Evolutionary conservation across 2,329 filamentous ascomycete genomes (phyloP).

Genomic region (Coniella vitis): DNA sequence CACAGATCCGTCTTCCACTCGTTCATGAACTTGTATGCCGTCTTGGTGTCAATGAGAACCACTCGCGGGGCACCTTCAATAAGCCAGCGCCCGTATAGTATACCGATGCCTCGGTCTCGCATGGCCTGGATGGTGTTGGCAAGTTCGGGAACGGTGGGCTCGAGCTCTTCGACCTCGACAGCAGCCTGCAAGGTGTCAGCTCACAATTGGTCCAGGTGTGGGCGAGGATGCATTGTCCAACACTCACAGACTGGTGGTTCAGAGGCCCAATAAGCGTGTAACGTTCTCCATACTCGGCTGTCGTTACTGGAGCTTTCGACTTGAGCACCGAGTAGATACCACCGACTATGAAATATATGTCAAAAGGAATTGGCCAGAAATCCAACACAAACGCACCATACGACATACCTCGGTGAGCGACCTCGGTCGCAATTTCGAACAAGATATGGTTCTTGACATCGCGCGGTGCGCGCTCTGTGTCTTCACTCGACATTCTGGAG

Average conservation of each 20-base stretch:
- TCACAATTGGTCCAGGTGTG: constrained; percentile 3
- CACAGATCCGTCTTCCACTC: constrained; percentile 98
- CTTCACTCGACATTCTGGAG: constrained; percentile 38
- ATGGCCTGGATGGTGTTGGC: constrained; percentile 82
- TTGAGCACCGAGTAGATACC: constrained; percentile 99
- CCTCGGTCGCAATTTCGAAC: constrained; percentile 95
- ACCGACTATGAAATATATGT: constrained; percentile 55
- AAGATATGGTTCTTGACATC: constrained; percentile 94
- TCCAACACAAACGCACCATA: too few species aligned
- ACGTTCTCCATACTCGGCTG: constrained; percentile 94
- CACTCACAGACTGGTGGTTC: constrained; percentile 77
- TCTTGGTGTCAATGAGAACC: constrained; percentile 89
- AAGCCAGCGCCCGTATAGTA: constrained; percentile 92
- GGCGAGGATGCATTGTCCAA: too few species aligned
- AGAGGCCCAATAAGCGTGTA: constrained; percentile 94
- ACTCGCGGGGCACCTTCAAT: constrained; percentile 95
- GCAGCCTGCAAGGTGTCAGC: constrained; percentile 56
- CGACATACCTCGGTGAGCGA: constrained; percentile 80
- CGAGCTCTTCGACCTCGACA: constrained; percentile 94
- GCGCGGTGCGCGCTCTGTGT: constrained; percentile 38
- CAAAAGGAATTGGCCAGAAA: constrained; percentile 18
- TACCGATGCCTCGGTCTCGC: constrained; percentile 82
- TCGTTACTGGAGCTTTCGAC: constrained; percentile 96
- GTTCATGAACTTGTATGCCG: constrained; percentile 81
- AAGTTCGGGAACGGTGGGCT: constrained; percentile 74